A percentile compares a stretch with the other conserved stretches of the same genome.
Evolutionary conservation across 352 stramenopile species (phyloP).

Genomic region (Labyrinthula sp.): DNA sequence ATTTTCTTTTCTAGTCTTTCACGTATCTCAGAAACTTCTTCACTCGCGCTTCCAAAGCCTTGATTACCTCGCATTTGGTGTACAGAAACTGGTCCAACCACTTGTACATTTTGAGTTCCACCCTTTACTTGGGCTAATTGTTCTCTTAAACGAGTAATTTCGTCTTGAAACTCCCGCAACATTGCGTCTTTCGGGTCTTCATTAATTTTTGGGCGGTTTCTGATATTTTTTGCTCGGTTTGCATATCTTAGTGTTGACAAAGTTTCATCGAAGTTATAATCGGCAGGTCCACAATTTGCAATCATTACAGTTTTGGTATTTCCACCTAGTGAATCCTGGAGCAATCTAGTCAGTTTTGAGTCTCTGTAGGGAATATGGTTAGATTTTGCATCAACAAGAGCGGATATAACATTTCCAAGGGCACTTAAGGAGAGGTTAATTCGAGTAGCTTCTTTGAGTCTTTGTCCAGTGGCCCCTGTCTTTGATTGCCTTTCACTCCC

Average conservation of each 20-base stretch:
- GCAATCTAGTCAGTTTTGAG: conserved; percentile 82
- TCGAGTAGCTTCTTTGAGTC: conserved; percentile 74
- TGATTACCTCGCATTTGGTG: conserved; percentile 30
- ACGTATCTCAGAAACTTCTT: conserved; percentile 57
- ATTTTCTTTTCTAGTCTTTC: conserved; percentile 42
- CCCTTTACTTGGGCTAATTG: conserved; percentile 34
- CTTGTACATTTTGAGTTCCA: neutral
- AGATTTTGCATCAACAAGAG: conserved; percentile 58
- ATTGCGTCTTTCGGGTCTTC: conserved; percentile 93
- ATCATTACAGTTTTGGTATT: conserved; percentile 95
- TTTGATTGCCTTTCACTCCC: conserved; percentile 72
- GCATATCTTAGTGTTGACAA: conserved; percentile 92
- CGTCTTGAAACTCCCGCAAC: conserved; percentile 82
- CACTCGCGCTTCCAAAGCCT: conserved; percentile 32
- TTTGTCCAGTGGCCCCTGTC: conserved; percentile 75
- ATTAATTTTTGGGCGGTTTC: conserved; percentile 94
- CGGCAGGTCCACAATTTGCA: conserved; percentile 78
- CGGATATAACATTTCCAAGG: conserved; percentile 65
- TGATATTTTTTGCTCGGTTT: conserved; percentile 97
- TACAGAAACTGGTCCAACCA: too few species aligned
- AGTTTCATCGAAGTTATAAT: conserved; percentile 97
- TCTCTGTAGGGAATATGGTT: conserved; percentile 84
- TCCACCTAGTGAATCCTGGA: conserved; percentile 80
- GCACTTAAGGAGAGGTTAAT: conserved; percentile 75
- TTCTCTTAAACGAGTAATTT: conserved; percentile 73